phyloP scores from a whole-genome alignment of 306 rosid genomes.

The cucumber (Cucumis sativus) region Cucumber_9930_V3 NC_026657.2:14476001-14476500 shows the following conservation, averaged over 20 bases:
- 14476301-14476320: background rate
- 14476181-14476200: slow-evolving; percentile 3
- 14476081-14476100: slow-evolving; percentile 1
- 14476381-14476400: slow-evolving; percentile 10
- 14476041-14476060: background rate
- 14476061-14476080: slow-evolving; percentile 12
- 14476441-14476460: slow-evolving; percentile 43
- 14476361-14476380: background rate
- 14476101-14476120: slow-evolving; percentile 78
- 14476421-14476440: slow-evolving; percentile 63
- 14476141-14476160: slow-evolving; percentile 81
- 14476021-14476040: background rate
- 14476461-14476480: slow-evolving; percentile 70
- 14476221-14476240: slow-evolving; percentile 11
- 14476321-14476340: background rate
- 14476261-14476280: slow-evolving; percentile 72
- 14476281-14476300: slow-evolving; percentile 75
- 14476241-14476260: slow-evolving; percentile 39
- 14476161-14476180: slow-evolving; percentile 15
- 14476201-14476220: slow-evolving; percentile 1
- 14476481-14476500: slow-evolving; percentile 95
- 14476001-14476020: background rate
- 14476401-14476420: slow-evolving; percentile 52
- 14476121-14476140: slow-evolving; percentile 95
- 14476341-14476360: slow-evolving; percentile 4